These are phyloP conservation scores for Athelia sp. DNA, from an alignment of 1,284 basidiomycete species.

Conservation along the genomic window DNA sequence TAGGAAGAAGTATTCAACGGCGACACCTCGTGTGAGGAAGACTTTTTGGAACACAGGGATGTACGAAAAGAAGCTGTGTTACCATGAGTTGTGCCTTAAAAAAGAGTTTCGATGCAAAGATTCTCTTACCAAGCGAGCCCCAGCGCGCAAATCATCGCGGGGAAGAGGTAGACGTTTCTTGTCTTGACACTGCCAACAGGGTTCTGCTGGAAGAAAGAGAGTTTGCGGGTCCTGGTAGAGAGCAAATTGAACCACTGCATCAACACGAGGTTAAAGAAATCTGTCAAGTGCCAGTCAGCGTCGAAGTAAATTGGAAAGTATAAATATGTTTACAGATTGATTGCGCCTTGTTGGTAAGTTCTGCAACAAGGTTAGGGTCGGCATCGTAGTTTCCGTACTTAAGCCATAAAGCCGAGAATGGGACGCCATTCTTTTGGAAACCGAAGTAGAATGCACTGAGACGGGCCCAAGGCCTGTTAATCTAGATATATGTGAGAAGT, in stretches of 20 bases:
- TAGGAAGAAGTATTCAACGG: constrained; percentile 35
- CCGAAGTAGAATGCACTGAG: constrained; percentile 45
- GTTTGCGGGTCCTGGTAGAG: constrained; percentile 42
- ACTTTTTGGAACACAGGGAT: constrained; percentile 49
- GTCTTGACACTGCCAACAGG: constrained; percentile 18
- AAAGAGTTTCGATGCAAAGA: neutral
- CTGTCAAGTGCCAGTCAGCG: constrained; percentile 6
- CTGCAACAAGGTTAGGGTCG: constrained; percentile 14
- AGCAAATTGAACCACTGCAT: constrained; percentile 65
- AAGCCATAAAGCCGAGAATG: constrained; percentile 48
- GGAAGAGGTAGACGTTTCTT: constrained; percentile 38
- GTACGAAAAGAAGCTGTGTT: constrained; percentile 47
- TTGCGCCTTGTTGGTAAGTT: constrained; percentile 19
- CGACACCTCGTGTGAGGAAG: constrained; percentile 49
- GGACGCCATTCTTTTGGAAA: constrained; percentile 44
- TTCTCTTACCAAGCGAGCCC: constrained; percentile 26
- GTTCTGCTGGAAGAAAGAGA: constrained; percentile 42
- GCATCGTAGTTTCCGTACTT: constrained; percentile 38
- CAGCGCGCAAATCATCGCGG: constrained; percentile 41
- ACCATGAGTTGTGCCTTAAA: neutral
- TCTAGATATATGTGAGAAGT: too few species aligned
- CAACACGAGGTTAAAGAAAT: constrained; percentile 61
- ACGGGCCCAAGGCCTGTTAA: constrained; percentile 2
- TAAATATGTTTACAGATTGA: constrained; percentile 18
- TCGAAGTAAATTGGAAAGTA: constrained; percentile 2